phyloP scores from a whole-genome alignment of 306 rosid species.

The Dalbergia oliveri region DNA sequence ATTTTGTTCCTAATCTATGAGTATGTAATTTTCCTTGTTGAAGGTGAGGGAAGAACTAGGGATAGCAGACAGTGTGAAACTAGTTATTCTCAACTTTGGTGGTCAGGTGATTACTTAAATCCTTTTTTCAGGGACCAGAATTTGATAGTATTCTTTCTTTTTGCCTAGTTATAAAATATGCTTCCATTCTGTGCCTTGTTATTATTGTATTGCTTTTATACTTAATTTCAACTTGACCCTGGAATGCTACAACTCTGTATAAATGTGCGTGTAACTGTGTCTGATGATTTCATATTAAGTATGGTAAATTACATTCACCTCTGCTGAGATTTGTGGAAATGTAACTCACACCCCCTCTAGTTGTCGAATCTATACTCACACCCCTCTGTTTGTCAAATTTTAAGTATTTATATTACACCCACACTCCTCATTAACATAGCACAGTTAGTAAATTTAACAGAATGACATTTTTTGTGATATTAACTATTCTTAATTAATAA shows the following conservation, averaged over 20 bases:
- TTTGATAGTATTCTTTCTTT: conserved; percentile 22
- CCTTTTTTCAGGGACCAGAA: conserved; percentile 3
- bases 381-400: no score
- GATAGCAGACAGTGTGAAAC: conserved; percentile 72
- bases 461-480: no score
- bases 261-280: no score
- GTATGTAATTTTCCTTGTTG: conserved; percentile 43
- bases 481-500: no score
- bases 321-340: no score
- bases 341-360: no score
- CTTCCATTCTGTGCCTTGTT: conserved; percentile 15
- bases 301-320: no score
- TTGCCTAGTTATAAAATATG: conserved; percentile 14
- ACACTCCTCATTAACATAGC: no score
- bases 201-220: neutral
- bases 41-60: conserved; percentile 90
- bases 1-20: conserved; percentile 30
- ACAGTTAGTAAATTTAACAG: no score
- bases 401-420: no score
- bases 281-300: no score
- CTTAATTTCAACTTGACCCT: conserved; percentile 12
- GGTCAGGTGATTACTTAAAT: conserved; percentile 77
- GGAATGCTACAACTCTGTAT: conserved; percentile 16
- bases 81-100: conserved; percentile 94
- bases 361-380: no score